phyloP scores from a whole-genome alignment of 257 asterid species.

The Solanum ahanhuiri region DNA sequence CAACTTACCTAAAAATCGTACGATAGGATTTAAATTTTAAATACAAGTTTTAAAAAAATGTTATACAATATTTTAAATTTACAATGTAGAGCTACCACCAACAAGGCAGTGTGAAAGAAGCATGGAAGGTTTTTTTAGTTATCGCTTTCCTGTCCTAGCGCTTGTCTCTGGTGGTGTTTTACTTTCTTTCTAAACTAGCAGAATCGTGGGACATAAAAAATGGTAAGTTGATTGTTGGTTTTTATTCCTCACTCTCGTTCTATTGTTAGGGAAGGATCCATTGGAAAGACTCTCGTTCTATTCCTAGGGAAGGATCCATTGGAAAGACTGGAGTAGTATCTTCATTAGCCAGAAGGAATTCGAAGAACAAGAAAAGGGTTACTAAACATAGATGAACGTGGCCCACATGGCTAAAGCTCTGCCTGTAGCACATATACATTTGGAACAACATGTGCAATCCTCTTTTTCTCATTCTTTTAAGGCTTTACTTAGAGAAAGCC shows the following conservation, averaged over 20 bases:
- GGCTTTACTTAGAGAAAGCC: not conserved
- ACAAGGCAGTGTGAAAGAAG: not conserved
- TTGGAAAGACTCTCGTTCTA: not conserved
- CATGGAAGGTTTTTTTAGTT: not conserved
- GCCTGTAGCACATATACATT: not conserved
- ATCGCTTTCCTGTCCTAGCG: not conserved
- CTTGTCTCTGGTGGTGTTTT: not conserved
- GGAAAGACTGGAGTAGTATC: not conserved
- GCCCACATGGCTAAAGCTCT: no score
- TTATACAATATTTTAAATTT: no score
- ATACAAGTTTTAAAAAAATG: not conserved
- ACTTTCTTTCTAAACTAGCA: not conserved
- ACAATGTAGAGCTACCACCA: not conserved
- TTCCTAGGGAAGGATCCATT: no score
- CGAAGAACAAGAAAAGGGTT: not conserved
- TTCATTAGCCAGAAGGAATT: not conserved
- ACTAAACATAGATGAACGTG: no score
- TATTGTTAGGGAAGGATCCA: not conserved
- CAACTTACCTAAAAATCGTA: not conserved
- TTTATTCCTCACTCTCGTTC: not conserved
- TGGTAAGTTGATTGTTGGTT: not conserved
- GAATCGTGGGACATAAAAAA: not conserved
- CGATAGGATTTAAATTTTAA: not conserved
- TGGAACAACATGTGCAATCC: not conserved
- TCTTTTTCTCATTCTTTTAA: not conserved